Base-by-base conservation (phyloP, 1,284 basidiomycete species). In the Tranzscheliella williamsii region DNA sequence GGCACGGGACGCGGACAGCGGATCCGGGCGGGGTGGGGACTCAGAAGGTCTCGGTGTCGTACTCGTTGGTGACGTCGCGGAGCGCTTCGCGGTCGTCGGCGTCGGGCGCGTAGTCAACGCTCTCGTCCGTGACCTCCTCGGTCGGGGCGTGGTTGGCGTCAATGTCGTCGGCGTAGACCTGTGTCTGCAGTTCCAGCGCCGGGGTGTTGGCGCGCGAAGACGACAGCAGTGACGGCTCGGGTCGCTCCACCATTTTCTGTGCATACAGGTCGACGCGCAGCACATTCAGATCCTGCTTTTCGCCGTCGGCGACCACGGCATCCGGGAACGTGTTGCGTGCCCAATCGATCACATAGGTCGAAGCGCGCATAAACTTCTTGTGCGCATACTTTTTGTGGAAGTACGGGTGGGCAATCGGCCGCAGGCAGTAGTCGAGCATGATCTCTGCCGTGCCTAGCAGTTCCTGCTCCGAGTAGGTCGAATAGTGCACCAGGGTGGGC, bases 401-500 rank as follows among this genome's bases (percentile, higher is more conserved):
- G 38, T 55, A 56, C 11, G 57, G 52, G 42, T 76, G 75, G 5
- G 57, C 56, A 17, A 62, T 54, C 2, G 75, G 75, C 21, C 75
- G 67, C 51, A 70, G 42, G 46, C 55, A 56, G 78, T 91, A 96
- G 79, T 94, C 90, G 65, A 97, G 78, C 91, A 97, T 96, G 66
- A 92, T 73, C 78, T 91, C 92, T 1, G 91, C 94, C 0, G 87
- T 89, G 1, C 90, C 89, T 22, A 94, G 80, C 47, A 98, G 79
- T 51, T 87, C 86, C 39, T 85, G 85, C 79, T 96, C 90, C 8
- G 87, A 81, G 79, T 95, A 97, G 22, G 86, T 86, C 3, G 92
- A 91, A 79, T 93, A 97, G 78, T 96, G 91, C 1, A 90, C 88
- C 60, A 76, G 93, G 78, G 78, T 93, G 90, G 17, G 90, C 8